Percentiles rank a stretch among this genome's conserved stretches.
Evolutionary conservation across 306 rosid species (phyloP).

Genomic region (Malus orientalis): DNA sequence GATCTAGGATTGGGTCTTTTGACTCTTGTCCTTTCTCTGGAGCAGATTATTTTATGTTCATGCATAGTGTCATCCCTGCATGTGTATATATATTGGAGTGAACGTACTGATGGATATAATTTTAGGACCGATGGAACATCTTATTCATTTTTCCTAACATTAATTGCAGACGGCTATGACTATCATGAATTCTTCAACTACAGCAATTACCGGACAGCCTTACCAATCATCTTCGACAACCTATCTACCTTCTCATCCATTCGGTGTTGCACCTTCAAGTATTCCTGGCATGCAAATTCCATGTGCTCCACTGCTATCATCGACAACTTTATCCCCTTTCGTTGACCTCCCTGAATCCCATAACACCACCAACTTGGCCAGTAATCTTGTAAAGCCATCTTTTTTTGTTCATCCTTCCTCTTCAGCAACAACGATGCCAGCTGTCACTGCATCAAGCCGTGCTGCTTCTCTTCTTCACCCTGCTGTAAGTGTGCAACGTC

Average conservation of each 20-base stretch:
- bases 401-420: slow-evolving; percentile 47
- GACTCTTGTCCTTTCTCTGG: background rate
- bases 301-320: slow-evolving; percentile 36
- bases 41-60: background rate
- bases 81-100: background rate
- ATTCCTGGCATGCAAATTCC: slow-evolving; percentile 41
- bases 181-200: slow-evolving; percentile 22
- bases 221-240: slow-evolving; percentile 29
- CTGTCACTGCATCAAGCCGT: slow-evolving; percentile 47
- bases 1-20: background rate
- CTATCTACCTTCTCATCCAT: slow-evolving; percentile 31
- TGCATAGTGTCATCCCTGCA: background rate
- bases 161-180: slow-evolving; percentile 55
- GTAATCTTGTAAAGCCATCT: slow-evolving; percentile 73
- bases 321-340: slow-evolving; percentile 28
- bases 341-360: slow-evolving; percentile 37
- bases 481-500: slow-evolving; percentile 53
- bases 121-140: background rate
- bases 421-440: slow-evolving; percentile 41
- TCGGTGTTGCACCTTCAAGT: slow-evolving; percentile 35
- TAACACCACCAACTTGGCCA: slow-evolving; percentile 31
- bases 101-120: background rate
- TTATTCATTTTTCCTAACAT: background rate
- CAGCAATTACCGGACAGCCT: slow-evolving; percentile 26
- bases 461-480: slow-evolving; percentile 35